Base-by-base conservation (phyloP, 2,329 filamentous ascomycete species). In the Pezicula rhizophila region DNA sequence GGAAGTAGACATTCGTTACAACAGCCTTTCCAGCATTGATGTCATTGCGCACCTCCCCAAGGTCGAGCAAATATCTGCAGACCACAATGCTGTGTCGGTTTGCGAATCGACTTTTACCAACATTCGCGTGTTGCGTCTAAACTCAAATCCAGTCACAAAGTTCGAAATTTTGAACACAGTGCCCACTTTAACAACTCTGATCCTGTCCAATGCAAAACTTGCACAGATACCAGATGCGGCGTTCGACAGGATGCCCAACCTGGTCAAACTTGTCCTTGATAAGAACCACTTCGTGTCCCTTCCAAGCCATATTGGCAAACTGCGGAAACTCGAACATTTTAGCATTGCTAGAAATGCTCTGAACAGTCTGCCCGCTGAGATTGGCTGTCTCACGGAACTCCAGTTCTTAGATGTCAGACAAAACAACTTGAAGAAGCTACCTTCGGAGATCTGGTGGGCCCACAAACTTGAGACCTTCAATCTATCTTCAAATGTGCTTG, bases 381-480 rank as follows among this genome's bases (percentile, higher is more conserved):
- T 99, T 56, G 93, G 93, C 5, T 91, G 88, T 55, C 76, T 99
- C 20, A 80, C 77, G 0, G 92, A 97, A 65, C 75, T 99, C 53
- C 85, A 83, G 46, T 85, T 90, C 53, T 75, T 99, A 37, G 92
- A 99, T 64, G 78, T 97, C 15, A 81, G 92, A 54, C 89, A 93
- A 63, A 99, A 97, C 71, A 99, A 97, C 62, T 78, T 99, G 50
- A 86, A 85, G 56, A 86, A 85, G 61, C 74, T 99, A 28, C 93
- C 93, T 2, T 82, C 88, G 63, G 93, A 99, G 63, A 78, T 99
- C n/a, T 99, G 93, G 93, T 92, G 89, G 75, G 92, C 92, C 45
- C 85, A 85, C 59, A 90, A 86, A 63, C 70, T 99, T 47, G 91
- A 97, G 67, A 92, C 86, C 0, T 78, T 99, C 51, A 99, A 99